Base-by-base conservation (phyloP, 495 filamentous ascomycete genomes). In the Rhypophila decipiens region DNA sequence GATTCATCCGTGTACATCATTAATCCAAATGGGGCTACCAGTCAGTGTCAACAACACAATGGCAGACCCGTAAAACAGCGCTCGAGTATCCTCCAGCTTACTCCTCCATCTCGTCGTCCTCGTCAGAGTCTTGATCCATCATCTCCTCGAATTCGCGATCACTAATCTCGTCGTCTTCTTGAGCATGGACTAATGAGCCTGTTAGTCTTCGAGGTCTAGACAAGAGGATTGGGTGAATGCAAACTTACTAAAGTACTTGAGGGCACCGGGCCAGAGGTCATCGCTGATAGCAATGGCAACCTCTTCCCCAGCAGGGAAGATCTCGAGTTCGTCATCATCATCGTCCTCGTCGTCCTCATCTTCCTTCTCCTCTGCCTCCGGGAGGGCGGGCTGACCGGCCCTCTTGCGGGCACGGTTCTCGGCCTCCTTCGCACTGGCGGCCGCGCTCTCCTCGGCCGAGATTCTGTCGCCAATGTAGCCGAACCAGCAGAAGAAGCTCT, bases 401-500 rank as follows among this genome's bases (percentile, higher is more conserved):
- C 68, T 73, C 54, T 70, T 70, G 42, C 76, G 58, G 58, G 77
- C 79, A 59, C 71, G 68, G 50, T 74, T 75, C 39, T 66, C 67
- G 71, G 84, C 80, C 44, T 86, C 77, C 54, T 78, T 65, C 65
- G 78, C 71, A 3, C 52, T 66, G 4, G 81, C 85, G 33, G 69
- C 57, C 53, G 67, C 69, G 56, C 75, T 83, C 70, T 90, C 81
- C 65, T 86, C 84, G 10, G 81, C 86, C 17, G 77, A 77, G 52
- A 91, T 67, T 37, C 74, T 70, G 39, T 74, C 65, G 20, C 86
- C 81, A 27, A 78, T 74, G 72, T 77, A 96, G 34, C 82, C 85
- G 60, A 97, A 96, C 79, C 81, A 90, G 33, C 80, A 76, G 63
- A 96, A 97, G 73, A 97, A 95, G 69, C 82, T 88, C 12, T 75